Evolutionary conservation across 441 rosid species (phyloP), one percentile per base, ranked within the genome.

Genomic region (Bruguiera hainesii): DNA sequence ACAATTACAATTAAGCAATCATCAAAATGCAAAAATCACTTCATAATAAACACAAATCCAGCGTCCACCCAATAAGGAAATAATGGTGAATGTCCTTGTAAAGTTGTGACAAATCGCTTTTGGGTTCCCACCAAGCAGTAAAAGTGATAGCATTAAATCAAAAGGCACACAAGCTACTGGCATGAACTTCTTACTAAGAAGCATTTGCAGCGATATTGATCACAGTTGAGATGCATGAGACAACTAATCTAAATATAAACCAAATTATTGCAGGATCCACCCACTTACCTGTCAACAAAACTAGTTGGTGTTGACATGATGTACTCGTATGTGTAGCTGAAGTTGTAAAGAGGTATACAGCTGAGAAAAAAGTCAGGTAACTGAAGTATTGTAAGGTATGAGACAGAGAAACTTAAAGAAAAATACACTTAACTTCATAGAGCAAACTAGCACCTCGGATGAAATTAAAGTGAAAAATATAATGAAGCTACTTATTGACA

Each of bases 271-370:
- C 18, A 70, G 2, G 39, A 2, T 29, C 29, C 11, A 42, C 50
- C 31, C 37, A 85, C 91, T 75, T 74, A 95, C 99, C 98, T 95
- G 89, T 95, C 99, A 20, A 95, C 95, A 64, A 95, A 95, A 74
- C 99, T 90, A 78, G 91, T 81, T 66, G 93, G 65, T 50, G 96
- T 82, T 57, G 98, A 90, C 96, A 92, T 87, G 77, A 95, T 86
- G 70, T 95, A 95, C 65, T 86, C 86, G 70, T 87, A 90, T 0
- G 87, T 90, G 79, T 95, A 95, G 82, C 96, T 83, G 90, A 95
- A 92, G 84, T 87, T 86, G 82, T 92, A 87, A 68, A 95, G 83
- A 57, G 98, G 99, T 83, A 95, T 87, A 84, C 98, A 92, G 83
- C 99, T 95, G 98, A 73, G 48, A 71, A 82, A 85, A 76, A 79